phyloP scores from a whole-genome alignment of 2,329 filamentous ascomycete genomes.

The Ophiobolus disseminans region DNA sequence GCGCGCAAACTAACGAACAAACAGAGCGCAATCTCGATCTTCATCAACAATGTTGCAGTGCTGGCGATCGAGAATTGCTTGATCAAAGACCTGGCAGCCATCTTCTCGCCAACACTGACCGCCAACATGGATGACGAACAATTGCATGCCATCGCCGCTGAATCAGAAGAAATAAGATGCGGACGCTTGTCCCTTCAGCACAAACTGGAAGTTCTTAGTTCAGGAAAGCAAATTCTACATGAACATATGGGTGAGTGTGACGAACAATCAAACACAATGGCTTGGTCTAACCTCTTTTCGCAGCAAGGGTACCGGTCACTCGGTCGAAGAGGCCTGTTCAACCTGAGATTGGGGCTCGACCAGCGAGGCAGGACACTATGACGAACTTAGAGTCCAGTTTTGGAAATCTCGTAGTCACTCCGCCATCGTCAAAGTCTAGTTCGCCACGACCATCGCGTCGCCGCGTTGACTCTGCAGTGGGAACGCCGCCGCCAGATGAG shows the following conservation, averaged over 20 bases:
- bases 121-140: conserved; percentile 29
- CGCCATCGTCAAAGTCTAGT: conserved; percentile 4
- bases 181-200: conserved; percentile 19
- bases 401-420: conserved; percentile 4
- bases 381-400: neutral
- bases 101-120: conserved; percentile 28
- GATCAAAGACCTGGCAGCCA: conserved; percentile 23
- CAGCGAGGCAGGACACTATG: neutral
- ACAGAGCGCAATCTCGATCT: conserved; percentile 31
- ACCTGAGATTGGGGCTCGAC: too few relatives aligned
- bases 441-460: neutral
- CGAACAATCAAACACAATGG: neutral
- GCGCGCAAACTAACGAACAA: conserved; percentile 8
- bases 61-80: conserved; percentile 38
- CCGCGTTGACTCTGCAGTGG: neutral
- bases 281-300: neutral
- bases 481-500: neutral
- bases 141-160: conserved; percentile 30
- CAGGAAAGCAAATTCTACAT: conserved; percentile 21
- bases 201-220: conserved; percentile 20
- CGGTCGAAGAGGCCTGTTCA: too few relatives aligned
- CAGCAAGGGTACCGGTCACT: conserved; percentile 9
- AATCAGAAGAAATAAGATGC: conserved; percentile 26
- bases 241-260: conserved; percentile 20
- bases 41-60: conserved; percentile 36